Conservation (phyloP, 1,284 basidiomycete species). For the Rhodofomes roseus region DNA sequence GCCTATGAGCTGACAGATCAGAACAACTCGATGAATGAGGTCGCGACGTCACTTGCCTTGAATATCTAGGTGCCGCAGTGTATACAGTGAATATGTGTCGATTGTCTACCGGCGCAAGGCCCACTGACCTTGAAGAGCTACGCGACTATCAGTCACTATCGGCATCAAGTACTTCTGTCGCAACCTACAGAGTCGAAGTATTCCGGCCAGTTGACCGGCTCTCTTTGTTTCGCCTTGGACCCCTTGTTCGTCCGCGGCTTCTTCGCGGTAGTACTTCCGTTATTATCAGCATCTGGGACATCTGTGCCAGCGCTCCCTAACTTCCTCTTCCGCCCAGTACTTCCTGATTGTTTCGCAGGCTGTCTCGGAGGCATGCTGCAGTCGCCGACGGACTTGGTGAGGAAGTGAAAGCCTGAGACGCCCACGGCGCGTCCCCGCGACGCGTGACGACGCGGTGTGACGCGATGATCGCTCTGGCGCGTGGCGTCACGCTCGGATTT, state of each 20-base stretch:
- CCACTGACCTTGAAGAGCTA: constrained; percentile 24
- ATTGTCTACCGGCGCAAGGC: neutral
- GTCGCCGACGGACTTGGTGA: neutral
- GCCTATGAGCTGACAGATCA: constrained; percentile 44
- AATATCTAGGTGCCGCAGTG: constrained; percentile 11
- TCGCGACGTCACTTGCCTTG: constrained; percentile 12
- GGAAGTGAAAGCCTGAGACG: neutral
- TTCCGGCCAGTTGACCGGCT: constrained; percentile 46
- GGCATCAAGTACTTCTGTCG: constrained; percentile 4
- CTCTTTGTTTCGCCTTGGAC: neutral
- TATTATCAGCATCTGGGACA: neutral
- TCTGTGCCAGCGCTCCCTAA: neutral
- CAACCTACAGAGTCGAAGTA: constrained; percentile 55
- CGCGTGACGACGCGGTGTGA: constrained; percentile 4
- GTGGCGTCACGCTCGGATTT: neutral
- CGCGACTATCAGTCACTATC: neutral
- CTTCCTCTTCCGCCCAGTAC: neutral
- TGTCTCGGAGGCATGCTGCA: neutral
- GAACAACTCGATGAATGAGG: neutral
- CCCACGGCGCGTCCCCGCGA: too few relatives aligned
- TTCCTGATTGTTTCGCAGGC: neutral
- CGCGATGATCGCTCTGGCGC: neutral
- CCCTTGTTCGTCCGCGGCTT: constrained; percentile 21
- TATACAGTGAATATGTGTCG: too few relatives aligned
- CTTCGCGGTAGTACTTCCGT: constrained; percentile 3